A percentile compares a stretch with the other conserved stretches of the same genome.
Evolutionary conservation across 2,329 filamentous ascomycete species (phyloP).

Genomic region (Pestalotiopsis sp.): DNA sequence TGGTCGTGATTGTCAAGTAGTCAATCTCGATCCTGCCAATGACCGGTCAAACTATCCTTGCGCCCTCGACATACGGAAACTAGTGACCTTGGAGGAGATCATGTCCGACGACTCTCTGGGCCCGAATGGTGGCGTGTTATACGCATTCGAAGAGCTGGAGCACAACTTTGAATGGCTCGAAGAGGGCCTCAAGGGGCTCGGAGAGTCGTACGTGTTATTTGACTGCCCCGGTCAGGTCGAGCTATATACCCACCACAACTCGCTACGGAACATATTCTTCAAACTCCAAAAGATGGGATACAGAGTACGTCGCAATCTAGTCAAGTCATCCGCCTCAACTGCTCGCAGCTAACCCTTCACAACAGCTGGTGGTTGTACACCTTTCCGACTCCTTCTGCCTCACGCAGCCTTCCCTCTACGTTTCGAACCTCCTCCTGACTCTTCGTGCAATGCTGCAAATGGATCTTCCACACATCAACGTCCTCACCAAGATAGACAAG

Average conservation of each 20-base stretch:
- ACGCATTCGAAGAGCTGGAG: slow-evolving; percentile 93
- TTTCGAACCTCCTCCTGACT: slow-evolving; percentile 90
- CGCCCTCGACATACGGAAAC: slow-evolving; percentile 85
- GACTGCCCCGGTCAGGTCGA: slow-evolving; percentile 98
- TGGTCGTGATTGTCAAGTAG: slow-evolving; percentile 89
- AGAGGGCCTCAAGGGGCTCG: slow-evolving; percentile 75
- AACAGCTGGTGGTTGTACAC: slow-evolving; percentile 87
- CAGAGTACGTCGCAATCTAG: slow-evolving; percentile 63
- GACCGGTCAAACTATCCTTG: slow-evolving; percentile 87
- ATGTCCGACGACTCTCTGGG: slow-evolving; percentile 91
- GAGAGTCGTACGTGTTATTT: slow-evolving; percentile 91
- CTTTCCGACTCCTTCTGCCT: slow-evolving; percentile 93
- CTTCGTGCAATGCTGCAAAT: slow-evolving; percentile 97
- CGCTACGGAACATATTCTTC: slow-evolving; percentile 89
- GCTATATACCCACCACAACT: slow-evolving; percentile 93
- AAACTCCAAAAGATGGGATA: slow-evolving; percentile 89
- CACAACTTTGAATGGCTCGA: slow-evolving; percentile 93
- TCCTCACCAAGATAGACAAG: slow-evolving; percentile 98
- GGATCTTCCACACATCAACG: slow-evolving; percentile 93
- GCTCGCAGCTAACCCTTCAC: slow-evolving; percentile 28
- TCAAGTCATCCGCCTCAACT: background rate
- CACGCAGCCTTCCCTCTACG: slow-evolving; percentile 90
- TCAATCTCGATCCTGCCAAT: slow-evolving; percentile 97
- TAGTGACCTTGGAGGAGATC: slow-evolving; percentile 90
- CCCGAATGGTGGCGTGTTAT: slow-evolving; percentile 89